phyloP scores from a whole-genome alignment of 2,329 filamentous ascomycete species.

The Westerdykella sp. region DNA sequence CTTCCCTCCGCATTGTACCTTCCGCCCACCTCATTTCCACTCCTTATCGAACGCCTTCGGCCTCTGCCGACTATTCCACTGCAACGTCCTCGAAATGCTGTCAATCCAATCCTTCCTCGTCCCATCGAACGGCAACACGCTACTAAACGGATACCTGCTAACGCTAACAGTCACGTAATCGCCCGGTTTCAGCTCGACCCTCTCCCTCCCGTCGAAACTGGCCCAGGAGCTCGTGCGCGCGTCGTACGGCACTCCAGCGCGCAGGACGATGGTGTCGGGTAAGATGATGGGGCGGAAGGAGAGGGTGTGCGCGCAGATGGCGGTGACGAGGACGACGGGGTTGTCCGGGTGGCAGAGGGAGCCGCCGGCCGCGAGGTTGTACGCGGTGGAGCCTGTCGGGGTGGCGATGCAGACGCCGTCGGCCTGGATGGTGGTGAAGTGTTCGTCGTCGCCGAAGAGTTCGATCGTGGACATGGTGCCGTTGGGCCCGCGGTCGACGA shows the following conservation, averaged over 20 bases:
- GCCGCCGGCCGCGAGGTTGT: constrained; percentile 92
- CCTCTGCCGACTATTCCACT: constrained; percentile 74
- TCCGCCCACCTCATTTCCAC: constrained; percentile 8
- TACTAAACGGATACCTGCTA: constrained; percentile 72
- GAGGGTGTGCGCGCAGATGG: constrained; percentile 90
- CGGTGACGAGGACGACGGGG: constrained; percentile 87
- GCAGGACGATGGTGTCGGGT: constrained; percentile 89
- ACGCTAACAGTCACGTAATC: constrained; percentile 83
- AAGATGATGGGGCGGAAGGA: constrained; percentile 96
- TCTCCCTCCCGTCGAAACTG: constrained; percentile 90
- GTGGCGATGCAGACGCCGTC: constrained; percentile 93
- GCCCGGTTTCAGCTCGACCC: constrained; percentile 65
- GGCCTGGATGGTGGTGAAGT: constrained; percentile 88
- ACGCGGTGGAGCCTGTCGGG: constrained; percentile 89
- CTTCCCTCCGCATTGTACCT: no score
- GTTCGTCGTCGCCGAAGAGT: constrained; percentile 89
- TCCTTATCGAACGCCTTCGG: constrained; percentile 56
- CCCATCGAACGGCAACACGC: constrained; percentile 62
- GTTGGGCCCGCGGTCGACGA: constrained; percentile 89
- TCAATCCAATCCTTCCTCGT: constrained; percentile 76
- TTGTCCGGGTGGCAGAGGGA: constrained; percentile 94
- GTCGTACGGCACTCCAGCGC: constrained; percentile 91
- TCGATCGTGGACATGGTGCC: constrained; percentile 90
- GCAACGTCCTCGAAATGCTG: constrained; percentile 69
- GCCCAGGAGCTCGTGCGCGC: constrained; percentile 87